Evolutionary conservation across 495 filamentous ascomycete genomes (phyloP).

Genomic region (Daldinia childiae): DNA sequence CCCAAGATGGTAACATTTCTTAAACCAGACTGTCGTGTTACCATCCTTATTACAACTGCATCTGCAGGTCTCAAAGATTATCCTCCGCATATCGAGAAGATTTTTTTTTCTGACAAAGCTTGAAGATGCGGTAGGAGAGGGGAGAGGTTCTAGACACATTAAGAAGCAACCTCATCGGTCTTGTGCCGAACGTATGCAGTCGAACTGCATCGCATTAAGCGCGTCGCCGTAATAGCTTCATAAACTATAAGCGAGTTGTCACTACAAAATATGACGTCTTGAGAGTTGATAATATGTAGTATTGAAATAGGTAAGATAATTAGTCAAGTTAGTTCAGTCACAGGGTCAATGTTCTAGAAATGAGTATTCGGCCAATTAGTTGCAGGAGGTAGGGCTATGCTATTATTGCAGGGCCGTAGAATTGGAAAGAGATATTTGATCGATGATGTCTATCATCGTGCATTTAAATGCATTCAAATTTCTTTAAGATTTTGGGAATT

Average conservation of each 20-base stretch:
- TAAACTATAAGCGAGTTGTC: constrained; percentile 9
- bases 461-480: not conserved
- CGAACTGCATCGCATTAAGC: constrained; percentile 7
- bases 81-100: constrained; percentile 11
- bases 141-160: constrained; percentile 11
- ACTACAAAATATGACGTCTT: constrained; percentile 22
- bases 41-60: constrained; percentile 31
- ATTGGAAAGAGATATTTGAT: constrained; percentile 16
- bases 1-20: constrained; percentile 35
- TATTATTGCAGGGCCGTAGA: not conserved
- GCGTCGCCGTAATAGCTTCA: constrained; percentile 11
- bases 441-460: constrained; percentile 16
- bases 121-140: constrained; percentile 11
- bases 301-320: not conserved
- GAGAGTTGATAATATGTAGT: constrained; percentile 9
- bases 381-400: constrained; percentile 19
- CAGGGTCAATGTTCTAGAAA: constrained; percentile 6
- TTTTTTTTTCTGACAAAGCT: constrained; percentile 14
- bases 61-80: constrained; percentile 28
- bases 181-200: constrained; percentile 7
- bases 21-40: constrained; percentile 29
- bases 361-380: constrained; percentile 25
- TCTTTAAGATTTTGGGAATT: constrained; percentile 11
- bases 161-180: constrained; percentile 1
- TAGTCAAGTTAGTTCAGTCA: constrained; percentile 1